Percentiles rank a stretch among this genome's conserved stretches.
These are phyloP conservation scores for Acorus calamus DNA, from an alignment of 106 monocot genomes.

Conservation along the genomic window DNA sequence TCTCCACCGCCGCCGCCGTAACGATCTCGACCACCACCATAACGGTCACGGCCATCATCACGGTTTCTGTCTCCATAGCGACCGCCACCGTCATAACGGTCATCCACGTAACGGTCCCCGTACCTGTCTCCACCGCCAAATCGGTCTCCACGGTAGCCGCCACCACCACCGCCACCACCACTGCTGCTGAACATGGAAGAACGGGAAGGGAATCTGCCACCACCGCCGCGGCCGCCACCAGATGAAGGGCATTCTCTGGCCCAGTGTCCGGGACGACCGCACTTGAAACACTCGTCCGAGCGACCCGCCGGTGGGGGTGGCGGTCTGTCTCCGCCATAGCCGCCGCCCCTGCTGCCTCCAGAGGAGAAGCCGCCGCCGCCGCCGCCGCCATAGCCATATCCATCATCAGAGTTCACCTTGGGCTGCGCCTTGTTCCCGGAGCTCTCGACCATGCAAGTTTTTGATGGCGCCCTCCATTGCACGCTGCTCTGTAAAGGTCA, in stretches of 20 bases:
- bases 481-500: conserved; percentile 70
- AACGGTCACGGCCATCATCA: conserved; percentile 47
- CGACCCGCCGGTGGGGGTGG: conserved; percentile 36
- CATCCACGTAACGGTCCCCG: conserved; percentile 36
- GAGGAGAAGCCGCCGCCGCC: conserved; percentile 33
- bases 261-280: conserved; percentile 86
- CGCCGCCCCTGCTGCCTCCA: conserved; percentile 29
- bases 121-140: no score
- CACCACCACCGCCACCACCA: no score
- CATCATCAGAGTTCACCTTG: conserved; percentile 52
- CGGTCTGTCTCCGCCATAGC: conserved; percentile 22
- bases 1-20: conserved; percentile 25
- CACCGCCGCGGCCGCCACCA: conserved; percentile 23
- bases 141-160: no score
- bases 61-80: conserved; percentile 47
- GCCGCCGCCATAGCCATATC: conserved; percentile 30
- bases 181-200: no score
- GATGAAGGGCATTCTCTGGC: conserved; percentile 83
- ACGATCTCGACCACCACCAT: conserved; percentile 47
- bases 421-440: conserved; percentile 89
- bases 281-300: conserved; percentile 77
- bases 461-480: conserved; percentile 68
- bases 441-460: conserved; percentile 77
- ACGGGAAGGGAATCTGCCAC: no score
- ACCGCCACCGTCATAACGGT: conserved; percentile 23